Base-by-base conservation (phyloP, 2,329 filamentous ascomycete species). In the Botrytis fabae region DNA sequence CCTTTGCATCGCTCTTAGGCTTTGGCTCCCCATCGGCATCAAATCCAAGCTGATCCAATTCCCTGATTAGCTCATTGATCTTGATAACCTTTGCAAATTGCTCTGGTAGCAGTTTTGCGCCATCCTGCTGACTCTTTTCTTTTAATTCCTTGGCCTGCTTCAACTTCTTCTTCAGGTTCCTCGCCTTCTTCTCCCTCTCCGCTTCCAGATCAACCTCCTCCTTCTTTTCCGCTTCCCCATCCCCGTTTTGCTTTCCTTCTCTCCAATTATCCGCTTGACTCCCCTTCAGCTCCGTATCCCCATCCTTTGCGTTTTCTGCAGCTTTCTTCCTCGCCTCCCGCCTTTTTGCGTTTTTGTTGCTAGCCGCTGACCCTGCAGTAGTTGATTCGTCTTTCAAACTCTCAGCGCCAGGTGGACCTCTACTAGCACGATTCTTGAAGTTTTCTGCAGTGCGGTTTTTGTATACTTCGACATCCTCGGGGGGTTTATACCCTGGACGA, bases 61-160 rank as follows among this genome's bases (percentile, higher is more conserved):
- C 95, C 20, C 94, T 89, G 73, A 98, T 91, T 69, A 99, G 87
- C 84, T 99, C 96, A 75, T 93, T 94, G 81, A 99, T 97, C 83
- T 96, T 97, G 82, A 97, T 97, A 72, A 99, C 93, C 85, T 99
- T 99, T 78, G 95, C 94, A 76, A 98, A 92, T 84, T 99, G 96
- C 84, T 99, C 96, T 0, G 95, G 95, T 40, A 98, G 86, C 74
- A 99, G 84, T 7, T 89, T 87, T 80, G 93, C 92, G 32, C 96
- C 96, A 72, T 90, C 91, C 38, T 97, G 93, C 82, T 97, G 97
- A 69, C 70, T 72, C 86, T 97, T 98, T 79, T 91, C 91, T 81
- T 94, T 92, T 71, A 99, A 86, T 2, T 98, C 96, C 78, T 91
- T 92, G 6, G 96, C 95, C 82, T 99, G 96, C 79, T 95, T 93